phyloP scores from a whole-genome alignment of 495 filamentous ascomycete genomes.

The Oleoguttula mirabilis region DNA sequence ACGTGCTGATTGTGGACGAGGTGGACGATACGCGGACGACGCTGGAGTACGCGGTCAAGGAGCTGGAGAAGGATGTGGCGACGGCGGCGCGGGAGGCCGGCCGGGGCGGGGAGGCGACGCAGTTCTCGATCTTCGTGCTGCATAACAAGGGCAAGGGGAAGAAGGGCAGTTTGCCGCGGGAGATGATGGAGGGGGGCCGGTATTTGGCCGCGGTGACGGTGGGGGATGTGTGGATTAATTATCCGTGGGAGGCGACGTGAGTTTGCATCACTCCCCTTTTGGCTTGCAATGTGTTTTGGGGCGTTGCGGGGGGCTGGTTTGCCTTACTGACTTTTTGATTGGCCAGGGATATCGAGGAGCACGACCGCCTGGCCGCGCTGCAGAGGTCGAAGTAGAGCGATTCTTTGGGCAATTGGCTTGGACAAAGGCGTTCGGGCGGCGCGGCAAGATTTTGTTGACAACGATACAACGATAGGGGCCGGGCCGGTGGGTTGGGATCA shows the following conservation, averaged over 20 bases:
- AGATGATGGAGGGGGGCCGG: constrained; percentile 59
- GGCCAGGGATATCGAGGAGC: constrained; percentile 86
- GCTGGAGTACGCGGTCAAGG: constrained; percentile 88
- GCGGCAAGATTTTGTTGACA: too few species aligned
- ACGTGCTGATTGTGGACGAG: constrained; percentile 96
- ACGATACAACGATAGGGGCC: too few species aligned
- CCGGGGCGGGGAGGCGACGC: constrained; percentile 50
- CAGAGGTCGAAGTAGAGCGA: constrained; percentile 15
- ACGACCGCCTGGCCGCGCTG: constrained; percentile 55
- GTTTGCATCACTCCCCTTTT: constrained; percentile 24
- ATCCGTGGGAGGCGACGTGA: constrained; percentile 93
- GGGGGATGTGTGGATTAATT: constrained; percentile 92
- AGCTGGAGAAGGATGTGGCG: constrained; percentile 95
- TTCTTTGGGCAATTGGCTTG: too few species aligned
- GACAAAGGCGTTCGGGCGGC: too few species aligned
- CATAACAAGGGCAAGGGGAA: constrained; percentile 88
- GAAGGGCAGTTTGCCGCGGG: constrained; percentile 73
- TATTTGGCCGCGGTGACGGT: constrained; percentile 85
- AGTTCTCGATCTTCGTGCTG: constrained; percentile 87
- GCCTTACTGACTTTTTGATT: too few species aligned
- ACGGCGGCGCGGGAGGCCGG: constrained; percentile 60
- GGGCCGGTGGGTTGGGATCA: too few species aligned
- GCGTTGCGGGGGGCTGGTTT: neutral
- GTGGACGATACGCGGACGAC: constrained; percentile 97
- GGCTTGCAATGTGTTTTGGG: neutral